Evolutionary conservation across 108 stramenopile genomes (phyloP).

Genomic region (Chaetoceros tenuissimus): DNA sequence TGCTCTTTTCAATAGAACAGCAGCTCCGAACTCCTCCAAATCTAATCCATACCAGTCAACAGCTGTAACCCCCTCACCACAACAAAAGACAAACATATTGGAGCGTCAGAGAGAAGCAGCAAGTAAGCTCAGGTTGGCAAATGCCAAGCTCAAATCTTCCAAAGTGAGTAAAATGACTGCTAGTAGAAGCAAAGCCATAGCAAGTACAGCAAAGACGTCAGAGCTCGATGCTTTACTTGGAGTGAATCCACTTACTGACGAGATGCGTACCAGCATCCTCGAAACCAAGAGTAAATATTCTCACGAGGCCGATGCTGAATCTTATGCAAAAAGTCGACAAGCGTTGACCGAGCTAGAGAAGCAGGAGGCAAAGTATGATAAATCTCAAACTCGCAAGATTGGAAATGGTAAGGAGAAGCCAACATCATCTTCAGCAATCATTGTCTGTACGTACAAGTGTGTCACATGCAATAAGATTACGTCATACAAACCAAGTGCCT

Average conservation of each 20-base stretch:
- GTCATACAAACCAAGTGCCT: slow-evolving; percentile 20
- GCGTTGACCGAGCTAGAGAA: slow-evolving; percentile 51
- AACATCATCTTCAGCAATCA: slow-evolving; percentile 5
- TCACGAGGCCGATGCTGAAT: slow-evolving; percentile 53
- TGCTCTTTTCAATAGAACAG: slow-evolving; percentile 18
- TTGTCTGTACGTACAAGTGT: slow-evolving; percentile 48
- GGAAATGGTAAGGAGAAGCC: slow-evolving; percentile 9
- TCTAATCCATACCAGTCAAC: slow-evolving; percentile 6
- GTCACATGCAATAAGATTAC: slow-evolving; percentile 29
- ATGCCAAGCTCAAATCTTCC: background rate
- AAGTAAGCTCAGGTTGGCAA: slow-evolving; percentile 3
- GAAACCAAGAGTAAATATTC: slow-evolving; percentile 66
- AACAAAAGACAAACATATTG: slow-evolving; percentile 16
- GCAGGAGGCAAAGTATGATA: slow-evolving; percentile 22
- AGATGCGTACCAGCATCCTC: slow-evolving; percentile 7
- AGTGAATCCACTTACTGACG: background rate
- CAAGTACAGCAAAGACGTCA: background rate
- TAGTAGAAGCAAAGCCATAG: background rate
- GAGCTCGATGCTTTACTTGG: background rate
- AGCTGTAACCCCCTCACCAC: background rate
- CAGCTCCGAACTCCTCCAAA: background rate
- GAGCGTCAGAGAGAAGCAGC: slow-evolving; percentile 30
- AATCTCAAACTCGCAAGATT: slow-evolving; percentile 17
- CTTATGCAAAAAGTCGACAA: slow-evolving; percentile 49
- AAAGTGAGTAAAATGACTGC: background rate